Conservation (phyloP, 2,329 filamentous ascomycete genomes). For the Aspergillus chevalieri region DNA sequence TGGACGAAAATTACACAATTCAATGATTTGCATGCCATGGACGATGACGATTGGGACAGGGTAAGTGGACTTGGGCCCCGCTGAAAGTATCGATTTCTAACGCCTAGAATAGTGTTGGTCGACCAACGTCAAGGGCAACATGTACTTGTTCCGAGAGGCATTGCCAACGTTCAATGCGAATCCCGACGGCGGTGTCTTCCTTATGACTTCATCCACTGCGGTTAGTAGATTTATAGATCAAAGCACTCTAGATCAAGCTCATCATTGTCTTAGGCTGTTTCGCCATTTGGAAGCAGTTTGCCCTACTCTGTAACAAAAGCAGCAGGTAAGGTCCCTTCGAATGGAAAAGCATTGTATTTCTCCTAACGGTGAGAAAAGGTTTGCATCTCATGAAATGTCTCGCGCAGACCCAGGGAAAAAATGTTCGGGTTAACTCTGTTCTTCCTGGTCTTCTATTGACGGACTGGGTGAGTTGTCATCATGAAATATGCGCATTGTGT, state of each 20-base stretch:
- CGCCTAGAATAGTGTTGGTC: slow-evolving; percentile 47
- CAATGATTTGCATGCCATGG: slow-evolving; percentile 52
- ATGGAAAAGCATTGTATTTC: background rate
- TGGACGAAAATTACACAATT: slow-evolving; percentile 58
- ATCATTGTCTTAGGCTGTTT: slow-evolving; percentile 36
- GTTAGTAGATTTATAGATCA: slow-evolving; percentile 30
- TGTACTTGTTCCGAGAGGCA: slow-evolving; percentile 52
- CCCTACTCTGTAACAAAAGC: slow-evolving; percentile 74
- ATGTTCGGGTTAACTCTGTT: slow-evolving; percentile 60
- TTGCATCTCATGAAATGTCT: slow-evolving; percentile 62
- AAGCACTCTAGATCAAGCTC: slow-evolving; percentile 3
- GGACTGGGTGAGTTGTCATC: slow-evolving; percentile 51
- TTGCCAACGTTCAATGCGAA: slow-evolving; percentile 56
- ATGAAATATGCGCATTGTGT: background rate
- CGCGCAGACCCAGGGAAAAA: slow-evolving; percentile 56
- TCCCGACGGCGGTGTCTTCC: slow-evolving; percentile 56
- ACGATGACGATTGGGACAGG: slow-evolving; percentile 59
- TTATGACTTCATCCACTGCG: slow-evolving; percentile 59
- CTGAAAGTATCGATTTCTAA: background rate
- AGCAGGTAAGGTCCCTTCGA: slow-evolving; percentile 45
- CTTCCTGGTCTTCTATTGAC: slow-evolving; percentile 60
- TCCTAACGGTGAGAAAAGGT: slow-evolving; percentile 28
- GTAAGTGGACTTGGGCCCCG: slow-evolving; percentile 23
- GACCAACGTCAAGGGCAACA: slow-evolving; percentile 55
- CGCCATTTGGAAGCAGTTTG: slow-evolving; percentile 53